phyloP scores from a whole-genome alignment of 2,329 filamentous ascomycete species.

The Fusarium globosum region DNA sequence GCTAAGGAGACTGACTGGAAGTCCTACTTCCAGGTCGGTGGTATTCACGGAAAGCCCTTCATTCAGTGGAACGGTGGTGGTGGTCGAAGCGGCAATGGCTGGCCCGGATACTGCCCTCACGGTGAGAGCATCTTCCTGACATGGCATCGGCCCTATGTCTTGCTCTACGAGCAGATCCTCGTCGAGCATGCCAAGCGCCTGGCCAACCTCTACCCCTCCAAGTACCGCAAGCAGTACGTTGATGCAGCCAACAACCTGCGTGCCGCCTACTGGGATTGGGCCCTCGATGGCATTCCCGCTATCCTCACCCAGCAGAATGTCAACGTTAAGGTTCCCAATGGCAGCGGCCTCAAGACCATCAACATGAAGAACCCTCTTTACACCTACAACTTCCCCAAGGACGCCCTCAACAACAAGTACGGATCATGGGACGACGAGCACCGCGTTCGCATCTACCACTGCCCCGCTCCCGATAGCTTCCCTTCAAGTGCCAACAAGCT shows the following conservation, averaged over 20 bases:
- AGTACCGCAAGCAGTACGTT: slow-evolving; percentile 51
- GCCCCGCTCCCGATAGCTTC: slow-evolving; percentile 52
- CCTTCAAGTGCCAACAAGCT: slow-evolving; percentile 52
- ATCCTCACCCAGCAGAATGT: slow-evolving; percentile 52
- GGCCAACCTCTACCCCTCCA: slow-evolving; percentile 56
- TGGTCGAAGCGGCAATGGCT: slow-evolving; percentile 41
- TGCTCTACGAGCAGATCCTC: slow-evolving; percentile 67
- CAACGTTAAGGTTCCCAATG: slow-evolving; percentile 55
- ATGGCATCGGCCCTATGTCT: slow-evolving; percentile 68
- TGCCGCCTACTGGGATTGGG: slow-evolving; percentile 68
- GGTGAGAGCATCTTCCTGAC: slow-evolving; percentile 60
- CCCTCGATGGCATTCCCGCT: slow-evolving; percentile 55
- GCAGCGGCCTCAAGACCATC: slow-evolving; percentile 44
- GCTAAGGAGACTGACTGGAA: slow-evolving; percentile 53
- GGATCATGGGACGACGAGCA: slow-evolving; percentile 47
- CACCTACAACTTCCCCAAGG: slow-evolving; percentile 61
- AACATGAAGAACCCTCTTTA: slow-evolving; percentile 64
- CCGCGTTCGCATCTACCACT: slow-evolving; percentile 55
- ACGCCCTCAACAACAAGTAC: slow-evolving; percentile 52
- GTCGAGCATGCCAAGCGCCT: slow-evolving; percentile 59
- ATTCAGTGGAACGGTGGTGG: slow-evolving; percentile 57
- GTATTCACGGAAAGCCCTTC: slow-evolving; percentile 59
- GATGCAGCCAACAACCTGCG: slow-evolving; percentile 60
- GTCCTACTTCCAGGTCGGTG: slow-evolving; percentile 64
- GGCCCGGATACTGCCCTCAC: slow-evolving; percentile 60